A percentile compares a stretch with the other conserved stretches of the same genome.
Conservation (phyloP, 2,329 filamentous ascomycete genomes). For the Fusarium pseudocircinatum region DNA sequence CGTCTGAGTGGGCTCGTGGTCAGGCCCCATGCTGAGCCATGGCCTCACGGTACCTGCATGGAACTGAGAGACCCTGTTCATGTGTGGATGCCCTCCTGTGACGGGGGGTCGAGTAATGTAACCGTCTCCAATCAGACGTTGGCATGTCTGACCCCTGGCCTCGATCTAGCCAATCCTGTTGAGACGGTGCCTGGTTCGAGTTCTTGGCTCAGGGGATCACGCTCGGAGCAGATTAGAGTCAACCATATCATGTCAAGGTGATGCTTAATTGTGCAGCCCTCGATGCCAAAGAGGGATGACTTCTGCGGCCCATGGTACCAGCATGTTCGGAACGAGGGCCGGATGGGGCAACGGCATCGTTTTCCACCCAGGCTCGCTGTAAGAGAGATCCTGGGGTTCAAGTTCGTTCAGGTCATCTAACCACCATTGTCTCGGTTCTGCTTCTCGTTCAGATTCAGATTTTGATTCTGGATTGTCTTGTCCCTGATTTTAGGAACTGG, state of each 20-base stretch:
- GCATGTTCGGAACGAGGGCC: constrained; percentile 27
- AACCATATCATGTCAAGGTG: constrained; percentile 21
- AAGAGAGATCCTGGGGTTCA: constrained; percentile 3
- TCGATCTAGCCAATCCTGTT: constrained; percentile 35
- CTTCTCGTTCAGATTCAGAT: constrained; percentile 7
- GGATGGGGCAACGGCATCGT: constrained; percentile 25
- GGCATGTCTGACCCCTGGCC: constrained; percentile 34
- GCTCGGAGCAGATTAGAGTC: constrained; percentile 35
- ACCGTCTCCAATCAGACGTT: constrained; percentile 41
- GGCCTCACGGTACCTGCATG: constrained; percentile 24
- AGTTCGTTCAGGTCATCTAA: background rate
- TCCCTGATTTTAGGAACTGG: constrained; percentile 11
- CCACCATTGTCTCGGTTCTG: constrained; percentile 20
- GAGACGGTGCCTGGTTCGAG: constrained; percentile 25
- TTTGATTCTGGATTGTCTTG: constrained; percentile 10
- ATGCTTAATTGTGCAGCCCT: constrained; percentile 20
- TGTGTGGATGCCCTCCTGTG: constrained; percentile 31
- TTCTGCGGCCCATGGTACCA: constrained; percentile 14
- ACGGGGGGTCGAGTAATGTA: constrained; percentile 34
- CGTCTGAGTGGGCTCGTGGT: constrained; percentile 24
- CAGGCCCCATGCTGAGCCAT: constrained; percentile 22
- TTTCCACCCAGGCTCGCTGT: background rate
- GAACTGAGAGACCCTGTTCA: constrained; percentile 22
- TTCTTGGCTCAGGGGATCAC: constrained; percentile 27
- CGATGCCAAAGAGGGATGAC: constrained; percentile 8